Evolutionary conservation across 208 protist genomes (phyloP), one percentile per base, ranked within the genome.

Genomic region (Wallacemonas sp.): DNA sequence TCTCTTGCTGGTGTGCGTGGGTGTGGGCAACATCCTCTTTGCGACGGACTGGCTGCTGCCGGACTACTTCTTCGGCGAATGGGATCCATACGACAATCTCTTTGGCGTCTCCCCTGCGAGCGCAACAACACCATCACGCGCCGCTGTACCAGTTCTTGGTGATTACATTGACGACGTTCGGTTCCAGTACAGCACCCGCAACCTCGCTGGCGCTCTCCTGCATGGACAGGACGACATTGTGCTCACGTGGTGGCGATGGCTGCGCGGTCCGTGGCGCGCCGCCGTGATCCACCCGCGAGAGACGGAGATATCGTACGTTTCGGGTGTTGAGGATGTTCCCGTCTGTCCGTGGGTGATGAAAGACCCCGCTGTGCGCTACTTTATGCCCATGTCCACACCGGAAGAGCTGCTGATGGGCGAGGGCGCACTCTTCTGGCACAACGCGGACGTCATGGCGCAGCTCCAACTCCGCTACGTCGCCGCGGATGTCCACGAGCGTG

Each of bases 1-100:
- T 49, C 21, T 60, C 8, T 21, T 60, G 5, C 62, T 81, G 9
- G 39, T 73, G 12, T 2, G 66, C 27, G 12, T 81, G 21, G 65
- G 27, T 2, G 19, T 39, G 9, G 52, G 2, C 30, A 58, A 58
- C 32, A 38, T 58, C 21, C 52, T 58, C 29, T 58, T 58, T 21
- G 52, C 52, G 0, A 58, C 52, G 2, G 4, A 39, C 52, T 58
- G 52, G 52, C 30, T 58, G 16, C 19, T 58, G 32, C 52, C 52
- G 5, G 52, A 58, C 32, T 33, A 58, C 52, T 58, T 58, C 32
- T 58, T 58, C 23, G 38, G 52, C n/a, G 52, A 58, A 21, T 58
- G 52, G 52, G 52, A 58, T 39, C 52, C 52, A 6, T 58, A 58
- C 29, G 52, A 58, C 30, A 24, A 58, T n/a, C 52, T 58, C 32